Base-by-base conservation (phyloP, 371 early-diverging fungal genomes). In the Cokeromyces recurvatus region DNA sequence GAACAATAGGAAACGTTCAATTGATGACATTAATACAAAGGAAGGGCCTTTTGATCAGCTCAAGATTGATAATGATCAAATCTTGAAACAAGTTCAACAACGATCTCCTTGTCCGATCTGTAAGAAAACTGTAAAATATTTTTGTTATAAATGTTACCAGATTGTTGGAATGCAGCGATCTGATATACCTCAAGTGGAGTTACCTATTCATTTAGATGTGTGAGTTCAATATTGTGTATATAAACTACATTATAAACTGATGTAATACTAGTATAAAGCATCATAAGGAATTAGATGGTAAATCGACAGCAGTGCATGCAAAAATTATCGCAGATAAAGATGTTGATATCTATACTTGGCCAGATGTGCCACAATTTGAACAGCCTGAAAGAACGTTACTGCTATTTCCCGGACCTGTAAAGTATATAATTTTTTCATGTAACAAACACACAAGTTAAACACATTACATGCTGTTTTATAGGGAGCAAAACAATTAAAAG, bases 221-320 rank as follows among this genome's bases (percentile, higher is more conserved):
- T 86, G 76, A 66, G 75, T 14, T 34, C 4, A 23, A 20, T 8
- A 16, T 27, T 40, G 5, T 29, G 19, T 25, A n/a, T n/a, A n/a
- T n/a, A 32, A 17, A 20, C 2, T 40, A 21, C 14, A 8, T 6
- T 19, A 20, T 4, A 20, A 22, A 7, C 20, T 16, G n/a, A 6
- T 14, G 15, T 24, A 25, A 21, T 42, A 20, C 32, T 52, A 86
- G 87, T 11, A 80, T 89, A 44, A 87, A 94, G 46, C 93, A 93
- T 59, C 78, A 84, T 11, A 55, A 70, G 36, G 96, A 94, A 59
- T 48, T 72, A 3, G 82, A 88, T 36, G 90, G 88, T 20, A 94
- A 94, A 68, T 90, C 90, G 3, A 94, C 94, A 0, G 89, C 91
- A 1, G 59, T 89, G 8, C 94, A 95, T 57, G 89, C 94, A 1